Percentiles rank a stretch among this genome's conserved stretches.
These are phyloP conservation scores for Cyathus striatus DNA, from an alignment of 768 basidiomycete genomes.

Conservation along the genomic window DNA sequence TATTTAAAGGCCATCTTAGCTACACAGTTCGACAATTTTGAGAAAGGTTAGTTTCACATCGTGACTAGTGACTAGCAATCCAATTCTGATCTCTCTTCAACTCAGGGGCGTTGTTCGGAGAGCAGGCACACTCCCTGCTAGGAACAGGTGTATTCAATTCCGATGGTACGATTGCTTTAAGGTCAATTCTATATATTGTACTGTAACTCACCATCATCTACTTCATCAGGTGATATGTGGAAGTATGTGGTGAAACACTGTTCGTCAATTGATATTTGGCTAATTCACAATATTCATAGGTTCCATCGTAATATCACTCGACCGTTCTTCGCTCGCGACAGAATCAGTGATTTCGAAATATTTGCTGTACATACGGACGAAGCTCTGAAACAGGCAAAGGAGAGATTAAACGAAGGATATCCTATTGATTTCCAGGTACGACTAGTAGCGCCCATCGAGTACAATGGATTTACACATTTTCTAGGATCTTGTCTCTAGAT, in stretches of 20 bases:
- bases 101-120: slow-evolving; percentile 17
- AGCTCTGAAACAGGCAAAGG: slow-evolving; percentile 38
- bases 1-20: slow-evolving; percentile 27
- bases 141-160: slow-evolving; percentile 59
- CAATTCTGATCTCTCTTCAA: too few relatives aligned
- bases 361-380: slow-evolving; percentile 50
- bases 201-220: background rate
- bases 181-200: background rate
- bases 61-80: background rate
- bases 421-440: slow-evolving; percentile 64
- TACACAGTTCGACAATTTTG: slow-evolving; percentile 31
- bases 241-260: slow-evolving; percentile 38
- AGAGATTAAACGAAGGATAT: slow-evolving; percentile 37
- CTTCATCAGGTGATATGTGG: slow-evolving; percentile 76
- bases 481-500: slow-evolving; percentile 42
- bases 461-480: too few relatives aligned
- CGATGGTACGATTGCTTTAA: slow-evolving; percentile 47
- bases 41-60: slow-evolving; percentile 18
- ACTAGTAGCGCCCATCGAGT: too few relatives aligned
- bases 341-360: slow-evolving; percentile 57
- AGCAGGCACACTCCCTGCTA: slow-evolving; percentile 30
- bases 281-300: slow-evolving; percentile 31
- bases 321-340: slow-evolving; percentile 63
- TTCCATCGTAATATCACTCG: slow-evolving; percentile 66
- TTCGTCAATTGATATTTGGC: background rate